Percentiles rank a stretch among this genome's conserved stretches.
Evolutionary conservation across 106 monocot species (phyloP).

Genomic region (Dioscorea dumetorum): DNA sequence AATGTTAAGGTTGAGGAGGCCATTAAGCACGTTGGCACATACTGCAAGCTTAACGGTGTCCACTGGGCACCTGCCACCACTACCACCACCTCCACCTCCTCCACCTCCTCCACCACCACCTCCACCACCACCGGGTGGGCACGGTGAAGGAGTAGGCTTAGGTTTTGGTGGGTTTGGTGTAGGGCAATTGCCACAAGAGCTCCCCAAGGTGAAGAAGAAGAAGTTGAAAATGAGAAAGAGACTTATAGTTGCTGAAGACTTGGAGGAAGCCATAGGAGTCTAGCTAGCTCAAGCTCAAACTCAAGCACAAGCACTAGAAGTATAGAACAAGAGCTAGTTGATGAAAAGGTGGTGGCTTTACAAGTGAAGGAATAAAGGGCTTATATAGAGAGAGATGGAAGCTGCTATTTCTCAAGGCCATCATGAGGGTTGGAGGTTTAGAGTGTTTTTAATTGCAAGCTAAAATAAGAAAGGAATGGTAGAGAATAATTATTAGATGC

Average conservation of each 20-base stretch:
- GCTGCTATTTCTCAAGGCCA: background rate
- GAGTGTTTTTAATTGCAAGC: background rate
- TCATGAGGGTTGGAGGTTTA: background rate
- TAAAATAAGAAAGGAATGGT: background rate
- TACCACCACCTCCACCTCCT: too few relatives aligned
- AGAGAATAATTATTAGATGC: background rate
- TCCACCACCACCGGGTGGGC: background rate
- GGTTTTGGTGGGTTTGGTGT: background rate
- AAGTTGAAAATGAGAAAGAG: conserved; percentile 35
- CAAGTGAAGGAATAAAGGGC: too few relatives aligned
- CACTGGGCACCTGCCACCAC: conserved; percentile 17
- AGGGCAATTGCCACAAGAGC: conserved; percentile 18
- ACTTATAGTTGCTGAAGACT: conserved; percentile 4
- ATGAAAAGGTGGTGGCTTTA: background rate
- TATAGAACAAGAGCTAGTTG: background rate
- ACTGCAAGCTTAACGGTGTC: conserved; percentile 35
- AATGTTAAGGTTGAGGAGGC: conserved; percentile 16
- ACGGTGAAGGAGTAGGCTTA: background rate
- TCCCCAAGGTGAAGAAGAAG: conserved; percentile 25
- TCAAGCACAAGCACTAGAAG: conserved; percentile 6
- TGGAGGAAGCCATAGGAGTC: background rate
- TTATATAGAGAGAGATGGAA: background rate
- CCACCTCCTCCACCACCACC: too few relatives aligned
- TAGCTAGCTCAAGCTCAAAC: too few relatives aligned
- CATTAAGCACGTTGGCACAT: conserved; percentile 41